Percentiles rank a stretch among this genome's conserved stretches.
Conservation (phyloP, 2,329 filamentous ascomycete species). For the Scytalidium sp. region DNA sequence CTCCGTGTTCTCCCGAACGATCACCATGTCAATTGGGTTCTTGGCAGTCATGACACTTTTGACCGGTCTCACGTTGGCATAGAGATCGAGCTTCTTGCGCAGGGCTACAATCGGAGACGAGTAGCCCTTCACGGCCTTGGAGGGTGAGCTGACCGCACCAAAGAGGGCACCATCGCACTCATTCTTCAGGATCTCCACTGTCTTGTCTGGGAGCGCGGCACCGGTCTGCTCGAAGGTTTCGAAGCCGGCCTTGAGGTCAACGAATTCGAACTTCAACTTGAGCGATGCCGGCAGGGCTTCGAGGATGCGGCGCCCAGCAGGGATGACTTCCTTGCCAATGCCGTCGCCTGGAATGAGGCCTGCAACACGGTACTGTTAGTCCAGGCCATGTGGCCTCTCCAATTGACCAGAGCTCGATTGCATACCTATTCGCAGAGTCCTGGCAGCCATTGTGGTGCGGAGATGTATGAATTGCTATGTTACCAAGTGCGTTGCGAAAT, state of each 20-base stretch:
- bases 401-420: constrained; percentile 5
- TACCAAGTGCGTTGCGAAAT: constrained; percentile 14
- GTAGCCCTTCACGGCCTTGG: constrained; percentile 88
- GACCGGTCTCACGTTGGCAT: constrained; percentile 95
- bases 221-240: constrained; percentile 91
- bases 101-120: constrained; percentile 86
- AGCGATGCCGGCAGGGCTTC: constrained; percentile 92
- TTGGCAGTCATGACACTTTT: constrained; percentile 70
- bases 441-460: constrained; percentile 53
- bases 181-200: constrained; percentile 80
- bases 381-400: neutral
- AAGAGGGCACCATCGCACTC: constrained; percentile 97
- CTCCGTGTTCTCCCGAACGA: constrained; percentile 98
- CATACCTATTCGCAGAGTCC: constrained; percentile 67
- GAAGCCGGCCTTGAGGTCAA: constrained; percentile 89
- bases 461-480: constrained; percentile 3
- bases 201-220: constrained; percentile 82
- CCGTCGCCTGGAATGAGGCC: constrained; percentile 97
- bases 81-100: constrained; percentile 90
- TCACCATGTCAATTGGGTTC: constrained; percentile 80
- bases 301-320: constrained; percentile 84
- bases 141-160: constrained; percentile 90
- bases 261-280: constrained; percentile 89
- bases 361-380: constrained; percentile 32
- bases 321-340: constrained; percentile 98